Percentiles rank a stretch among this genome's conserved stretches.
Conservation (phyloP, 768 basidiomycete genomes). For the Sporobolomyces phaffii region DNA sequence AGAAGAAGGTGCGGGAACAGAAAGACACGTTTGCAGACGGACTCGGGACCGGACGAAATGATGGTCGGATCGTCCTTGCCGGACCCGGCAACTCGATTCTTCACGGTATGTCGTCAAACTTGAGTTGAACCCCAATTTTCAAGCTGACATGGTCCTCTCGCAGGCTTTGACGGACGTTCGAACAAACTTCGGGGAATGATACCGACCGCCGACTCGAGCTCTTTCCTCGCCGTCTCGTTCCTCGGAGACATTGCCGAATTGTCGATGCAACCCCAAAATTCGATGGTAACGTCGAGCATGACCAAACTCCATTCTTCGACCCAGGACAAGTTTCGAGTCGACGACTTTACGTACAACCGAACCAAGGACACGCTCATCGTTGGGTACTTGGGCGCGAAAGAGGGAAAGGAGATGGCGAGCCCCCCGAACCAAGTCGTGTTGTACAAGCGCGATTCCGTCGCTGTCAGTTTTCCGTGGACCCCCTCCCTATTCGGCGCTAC, state of each 20-base stretch:
- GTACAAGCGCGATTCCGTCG: background rate
- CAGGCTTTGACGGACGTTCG: conserved; percentile 25
- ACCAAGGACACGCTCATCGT: conserved; percentile 30
- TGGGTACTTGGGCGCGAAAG: conserved; percentile 15
- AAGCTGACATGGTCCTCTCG: background rate
- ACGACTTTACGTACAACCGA: conserved; percentile 20
- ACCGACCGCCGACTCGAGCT: background rate
- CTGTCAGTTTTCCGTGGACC: conserved; percentile 1
- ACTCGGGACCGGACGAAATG: conserved; percentile 13
- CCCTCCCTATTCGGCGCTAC: too few relatives aligned
- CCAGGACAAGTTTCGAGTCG: conserved; percentile 20
- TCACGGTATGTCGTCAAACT: conserved; percentile 11
- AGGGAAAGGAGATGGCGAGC: background rate
- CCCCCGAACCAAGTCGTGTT: conserved; percentile 31
- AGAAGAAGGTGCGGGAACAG: conserved; percentile 4
- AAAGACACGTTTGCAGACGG: background rate
- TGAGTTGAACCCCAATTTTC: too few relatives aligned
- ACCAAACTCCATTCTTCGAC: conserved; percentile 8
- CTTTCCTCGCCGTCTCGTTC: conserved; percentile 25
- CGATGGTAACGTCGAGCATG: background rate
- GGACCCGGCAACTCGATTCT: background rate
- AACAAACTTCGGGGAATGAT: conserved; percentile 37
- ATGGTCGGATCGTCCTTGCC: conserved; percentile 13
- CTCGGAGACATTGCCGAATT: conserved; percentile 31
- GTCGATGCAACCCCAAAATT: background rate